A percentile compares a stretch with the other conserved stretches of the same genome.
Evolutionary conservation across 768 basidiomycete genomes (phyloP).

Genomic region (Candolleomyces efflorescens): DNA sequence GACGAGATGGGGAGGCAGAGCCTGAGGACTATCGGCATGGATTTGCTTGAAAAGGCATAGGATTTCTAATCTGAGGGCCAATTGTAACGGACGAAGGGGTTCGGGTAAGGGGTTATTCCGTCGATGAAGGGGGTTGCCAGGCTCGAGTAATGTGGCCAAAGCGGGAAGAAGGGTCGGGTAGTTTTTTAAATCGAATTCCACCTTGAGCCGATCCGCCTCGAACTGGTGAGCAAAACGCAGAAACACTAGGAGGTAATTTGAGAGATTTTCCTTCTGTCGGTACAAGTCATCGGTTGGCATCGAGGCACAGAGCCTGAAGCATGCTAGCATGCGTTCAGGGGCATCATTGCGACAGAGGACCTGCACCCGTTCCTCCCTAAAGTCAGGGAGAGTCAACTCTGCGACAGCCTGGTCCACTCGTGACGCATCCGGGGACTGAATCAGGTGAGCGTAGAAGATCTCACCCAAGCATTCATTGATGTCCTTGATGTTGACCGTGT

Average conservation of each 20-base stretch:
- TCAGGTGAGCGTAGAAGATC: background rate
- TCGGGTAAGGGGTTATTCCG: background rate
- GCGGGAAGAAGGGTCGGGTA: background rate
- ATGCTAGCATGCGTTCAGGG: background rate
- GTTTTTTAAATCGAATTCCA: background rate
- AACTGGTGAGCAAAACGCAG: background rate
- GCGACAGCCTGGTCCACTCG: background rate
- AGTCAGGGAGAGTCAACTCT: background rate
- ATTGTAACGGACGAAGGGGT: background rate
- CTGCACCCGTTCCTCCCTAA: background rate
- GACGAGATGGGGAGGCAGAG: too few species aligned
- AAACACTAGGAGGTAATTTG: background rate
- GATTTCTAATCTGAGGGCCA: background rate
- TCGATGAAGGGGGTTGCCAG: background rate
- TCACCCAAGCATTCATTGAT: background rate
- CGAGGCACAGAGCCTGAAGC: background rate
- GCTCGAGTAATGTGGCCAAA: background rate
- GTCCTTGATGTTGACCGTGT: background rate
- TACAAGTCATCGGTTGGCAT: background rate
- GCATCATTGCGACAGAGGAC: background rate
- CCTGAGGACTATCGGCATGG: too few species aligned
- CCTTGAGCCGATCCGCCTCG: background rate
- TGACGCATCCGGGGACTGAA: background rate
- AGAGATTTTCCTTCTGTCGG: background rate
- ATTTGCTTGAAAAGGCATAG: background rate